Base-by-base conservation (phyloP, 169 alveolate genomes). In the Plasmodium gallinaceum region DNA sequence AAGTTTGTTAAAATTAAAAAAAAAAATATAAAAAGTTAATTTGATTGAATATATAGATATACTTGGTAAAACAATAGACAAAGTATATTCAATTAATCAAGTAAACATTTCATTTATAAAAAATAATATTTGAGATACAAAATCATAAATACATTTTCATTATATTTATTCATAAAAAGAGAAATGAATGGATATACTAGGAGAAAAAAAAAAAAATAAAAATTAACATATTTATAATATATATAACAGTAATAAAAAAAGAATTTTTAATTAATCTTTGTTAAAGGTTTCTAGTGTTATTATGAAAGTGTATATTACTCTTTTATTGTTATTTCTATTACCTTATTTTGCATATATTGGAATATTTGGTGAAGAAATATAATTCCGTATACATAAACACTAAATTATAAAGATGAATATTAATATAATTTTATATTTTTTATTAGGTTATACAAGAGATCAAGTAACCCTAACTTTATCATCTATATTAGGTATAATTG, bases 1-100 rank as follows among this genome's bases (percentile, higher is more conserved):
- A 61, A 16, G 39, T 20, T 20, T 52, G 9, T 24, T 52, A 26
- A 6, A 68, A 7, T 12, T 22, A 39, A 9, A 74, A 62, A 58
- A 46, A 62, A 61, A 16, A 74, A 74, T 60, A 65, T 39, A 43
- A 20, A 9, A 0, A 46, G 45, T 16, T 32, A 52, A 16, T 42
- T 52, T 45, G 18, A 24, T n/a, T 43, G 43, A 14, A n/a, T 42
- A 22, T 24, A 14, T 58, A 80, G 90, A 80, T 46, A 80, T 80
- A 66, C 65, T 78, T 80, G 65, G 72, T 18, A 80, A 66, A 68
- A 80, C 90, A n/a, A 70, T 80, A 37, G 90, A 80, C 57, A 68
- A 66, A 39, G 90, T 83, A 14, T 80, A 80, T 65, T 66, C 90
- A 58, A 80, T 80, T 52, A 80, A 80, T 54, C 90, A 80, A 68